Evolutionary conservation across 495 filamentous ascomycete genomes (phyloP), one percentile per base, ranked within the genome.

Genomic region (Penicillium daleae): DNA sequence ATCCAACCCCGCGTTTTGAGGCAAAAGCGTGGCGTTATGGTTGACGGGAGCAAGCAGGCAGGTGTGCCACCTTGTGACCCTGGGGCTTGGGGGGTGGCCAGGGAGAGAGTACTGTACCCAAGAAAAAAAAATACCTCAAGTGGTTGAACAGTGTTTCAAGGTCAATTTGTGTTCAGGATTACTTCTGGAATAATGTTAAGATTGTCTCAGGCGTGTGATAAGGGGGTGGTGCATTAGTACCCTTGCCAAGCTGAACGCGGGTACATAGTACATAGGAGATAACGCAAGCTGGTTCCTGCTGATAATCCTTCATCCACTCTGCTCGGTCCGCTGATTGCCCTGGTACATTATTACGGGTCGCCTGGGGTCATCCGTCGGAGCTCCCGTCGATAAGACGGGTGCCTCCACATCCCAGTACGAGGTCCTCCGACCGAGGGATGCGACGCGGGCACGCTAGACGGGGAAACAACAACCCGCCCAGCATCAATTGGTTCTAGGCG

Each of bases 301-400:
- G 19, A 46, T 21, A 46, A 24, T 46, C 19, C 21, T 22, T 46
- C 42, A 9, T 22, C 21, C 42, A 24, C 42, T 3, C 19, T 22
- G 19, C 42, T 46, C 42, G 12, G 19, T 3, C 19, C 12, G 19
- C 42, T 46, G 42, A 46, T 46, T 46, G 40, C 21, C 40, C 17
- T 49, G 17, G 27, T 49, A n/a, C 4, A 22, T 7, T 7, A 27
- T 29, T 52, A 32, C 49, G 26, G 49, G 49, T 37, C 31, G 6
- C 17, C 54, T 56, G 33, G 29, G 54, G 31, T 56, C 54, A 56
- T 35, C 51, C 54, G 21, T 56, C 54, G 54, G 54, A 15, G 54
- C 21, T 42, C 54, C 33, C 35, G 35, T 26, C 13, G 54, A 56
- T 40, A 56, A 56, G 12, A 42, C 15, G 54, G 51, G 33, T 54